Evolutionary conservation across 768 basidiomycete species (phyloP), one percentile per base, ranked within the genome.

Genomic region (Auriscalpium orientale): DNA sequence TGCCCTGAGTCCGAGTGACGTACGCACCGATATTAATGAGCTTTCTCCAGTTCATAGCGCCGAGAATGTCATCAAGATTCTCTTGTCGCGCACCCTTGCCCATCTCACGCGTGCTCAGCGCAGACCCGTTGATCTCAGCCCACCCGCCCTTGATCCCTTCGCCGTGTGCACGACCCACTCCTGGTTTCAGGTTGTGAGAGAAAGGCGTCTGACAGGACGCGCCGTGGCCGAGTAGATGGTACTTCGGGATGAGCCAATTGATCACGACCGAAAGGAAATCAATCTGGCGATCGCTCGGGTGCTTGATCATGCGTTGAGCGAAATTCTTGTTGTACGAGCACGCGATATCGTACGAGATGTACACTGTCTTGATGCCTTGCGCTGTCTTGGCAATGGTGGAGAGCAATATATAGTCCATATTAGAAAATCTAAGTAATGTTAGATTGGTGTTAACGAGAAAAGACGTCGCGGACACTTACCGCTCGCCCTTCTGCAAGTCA

Each of bases 321-420:
- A 55, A 55, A 20, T 55, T 55, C 37, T 55, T 55, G 11, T 18
- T 43, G 13, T 22, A 55, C 16, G 18, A 34, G n/a, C 54, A 55
- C 7, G 38, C 47, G 21, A 55, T 50, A 40, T 55, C 54, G 22
- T 55, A 55, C 2, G 47, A 49, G n/a, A 55, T 36, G 16, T 33
- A n/a, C 12, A 51, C 1, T 6, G 33, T 11, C 15, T 20, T 13
- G 12, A 34, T 16, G 11, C n/a, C n/a, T 15, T 16, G 9, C 12
- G 33, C 49, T 2, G 34, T 51, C 33, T 33, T 34, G 7, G 18
- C n/a, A 15, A 59, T 5, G 28, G 44, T 57, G 8, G 51, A 49
- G 13, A 54, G 34, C 12, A 65, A 16, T 13, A 68, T 37, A 45
- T 58, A 68, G 46, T 67, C 64, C 37, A 68, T 59, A 40, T 64